Base-by-base conservation (phyloP, 208 protist genomes). In the Leishmania arabica region DNA sequence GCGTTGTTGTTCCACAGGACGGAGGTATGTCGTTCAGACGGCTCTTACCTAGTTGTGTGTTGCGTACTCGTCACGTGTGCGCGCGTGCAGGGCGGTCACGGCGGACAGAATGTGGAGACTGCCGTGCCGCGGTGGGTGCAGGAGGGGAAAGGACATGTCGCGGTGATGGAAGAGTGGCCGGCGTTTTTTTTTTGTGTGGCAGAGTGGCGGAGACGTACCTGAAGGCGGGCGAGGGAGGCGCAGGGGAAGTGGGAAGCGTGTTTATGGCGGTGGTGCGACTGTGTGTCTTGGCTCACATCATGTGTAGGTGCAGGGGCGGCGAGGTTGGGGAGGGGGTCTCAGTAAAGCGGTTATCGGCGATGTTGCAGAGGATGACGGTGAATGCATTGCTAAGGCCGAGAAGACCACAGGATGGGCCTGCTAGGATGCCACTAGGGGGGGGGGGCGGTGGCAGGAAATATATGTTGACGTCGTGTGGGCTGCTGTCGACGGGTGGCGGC, bases 1-100 rank as follows among this genome's bases (percentile, higher is more conserved):
- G 78, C 56, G 66, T 75, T 81, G 69, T 7, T 60, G 65, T 65
- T 81, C 78, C 69, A 81, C 78, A 81, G 78, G 78, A 81, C 78
- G 78, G 78, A 72, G 65, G 78, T 75, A 75, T 81, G 78, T 81
- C 78, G 69, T 81, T 84, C 76, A 84, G 81, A 84, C 81, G 81
- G 81, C 81, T 84, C 81, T 84, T 84, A 84, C 81, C 81, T 84
- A 75, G 56, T 81, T 81, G 78, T 66, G 45, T 51, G 65, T 65
- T 70, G 66, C 40, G 66, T 65, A 73, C 56, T 84, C 83, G 75
- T 86, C 83, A 86, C 64, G 72, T 64, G 66, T 65, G 78, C 82
- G 70, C 40, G 60, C 27, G 66, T 71, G 70, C 17, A 15, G 66
- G 37, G 40, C 7, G 19, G n/a, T 13, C 6, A 17, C 37, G 65